Evolutionary conservation across 2,329 filamentous ascomycete genomes (phyloP).

Genomic region (Penicillium nordicum): DNA sequence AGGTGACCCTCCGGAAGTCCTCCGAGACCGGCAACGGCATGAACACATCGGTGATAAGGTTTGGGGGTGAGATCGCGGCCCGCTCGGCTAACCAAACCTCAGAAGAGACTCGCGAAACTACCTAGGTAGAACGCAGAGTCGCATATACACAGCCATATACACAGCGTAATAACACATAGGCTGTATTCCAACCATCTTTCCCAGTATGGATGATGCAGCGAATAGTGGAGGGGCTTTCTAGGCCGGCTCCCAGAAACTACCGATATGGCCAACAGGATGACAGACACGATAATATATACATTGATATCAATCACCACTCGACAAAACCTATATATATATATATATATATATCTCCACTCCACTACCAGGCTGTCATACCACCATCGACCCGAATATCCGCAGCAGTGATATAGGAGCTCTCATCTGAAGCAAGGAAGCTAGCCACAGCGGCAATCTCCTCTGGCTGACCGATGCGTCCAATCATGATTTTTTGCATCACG

Average conservation of each 20-base stretch:
- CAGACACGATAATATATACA: background rate
- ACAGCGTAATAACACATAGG: background rate
- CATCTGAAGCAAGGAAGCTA: constrained; percentile 5
- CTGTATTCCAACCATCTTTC: background rate
- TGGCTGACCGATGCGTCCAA: background rate
- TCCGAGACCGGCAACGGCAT: background rate
- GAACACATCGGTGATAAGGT: constrained; percentile 18
- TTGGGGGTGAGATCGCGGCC: constrained; percentile 18
- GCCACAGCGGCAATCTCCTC: background rate
- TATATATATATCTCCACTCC: no score
- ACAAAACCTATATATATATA: background rate
- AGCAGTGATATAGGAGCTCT: constrained; percentile 3
- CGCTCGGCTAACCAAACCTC: constrained; percentile 15
- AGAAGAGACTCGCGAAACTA: background rate
- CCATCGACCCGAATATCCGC: constrained; percentile 5
- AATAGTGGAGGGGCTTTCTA: background rate
- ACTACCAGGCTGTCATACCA: constrained; percentile 4
- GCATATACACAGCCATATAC: background rate
- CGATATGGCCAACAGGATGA: background rate
- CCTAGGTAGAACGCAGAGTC: background rate
- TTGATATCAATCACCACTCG: background rate
- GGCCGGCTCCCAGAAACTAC: background rate
- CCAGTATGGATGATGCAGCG: background rate
- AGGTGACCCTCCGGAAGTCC: background rate
- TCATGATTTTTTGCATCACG: background rate